Evolutionary conservation across 352 stramenopile genomes (phyloP), one percentile per base, ranked within the genome.

Genomic region (Pythium brachiatum): DNA sequence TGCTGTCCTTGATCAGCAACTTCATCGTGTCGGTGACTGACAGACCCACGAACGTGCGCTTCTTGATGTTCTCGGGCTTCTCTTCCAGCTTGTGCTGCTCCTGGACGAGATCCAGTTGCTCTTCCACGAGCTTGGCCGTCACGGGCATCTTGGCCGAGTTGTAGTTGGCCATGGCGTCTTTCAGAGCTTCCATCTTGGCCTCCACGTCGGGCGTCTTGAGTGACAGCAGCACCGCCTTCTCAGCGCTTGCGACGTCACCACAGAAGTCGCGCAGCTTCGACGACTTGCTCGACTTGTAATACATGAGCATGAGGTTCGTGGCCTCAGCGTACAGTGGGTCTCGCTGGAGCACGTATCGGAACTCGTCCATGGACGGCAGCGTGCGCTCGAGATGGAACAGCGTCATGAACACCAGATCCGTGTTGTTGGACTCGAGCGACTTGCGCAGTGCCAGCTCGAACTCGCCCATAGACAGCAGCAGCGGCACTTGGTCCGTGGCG

Each of bases 391-490:
- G 53, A 60, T 95, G 84, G 69, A 97, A 93, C 7, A 97, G 72
- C 39, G 86, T 87, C 75, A 95, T 92, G 62, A 94, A 96, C 25
- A 96, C 79, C 29, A 97, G 73, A 53, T 97, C 89, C 8, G 83
- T 90, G 57, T 96, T 91, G 69, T 92, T 94, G 18, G 86, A 94
- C 58, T 90, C 81, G 41, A 97, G 75, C 32, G 90, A 88, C 63
- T 97, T 96, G 62, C 84, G 81, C 62, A 97, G 71, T 27, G 89
- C 90, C 31, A 97, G 75, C 60, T 96, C 89, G 53, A 95, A 94
- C 58, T 97, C 89, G 32, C 86, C 86, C 90, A 97, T 97, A 0
- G 83, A 90, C 31, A 97, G 73, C 62, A 97, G 72, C 58, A 97
- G 62, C 26, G 87, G 87, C 43, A 97, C 89, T 56, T 96, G 89